phyloP scores from a whole-genome alignment of 2,329 filamentous ascomycete species.

The Diplocarpon rosae region DNA sequence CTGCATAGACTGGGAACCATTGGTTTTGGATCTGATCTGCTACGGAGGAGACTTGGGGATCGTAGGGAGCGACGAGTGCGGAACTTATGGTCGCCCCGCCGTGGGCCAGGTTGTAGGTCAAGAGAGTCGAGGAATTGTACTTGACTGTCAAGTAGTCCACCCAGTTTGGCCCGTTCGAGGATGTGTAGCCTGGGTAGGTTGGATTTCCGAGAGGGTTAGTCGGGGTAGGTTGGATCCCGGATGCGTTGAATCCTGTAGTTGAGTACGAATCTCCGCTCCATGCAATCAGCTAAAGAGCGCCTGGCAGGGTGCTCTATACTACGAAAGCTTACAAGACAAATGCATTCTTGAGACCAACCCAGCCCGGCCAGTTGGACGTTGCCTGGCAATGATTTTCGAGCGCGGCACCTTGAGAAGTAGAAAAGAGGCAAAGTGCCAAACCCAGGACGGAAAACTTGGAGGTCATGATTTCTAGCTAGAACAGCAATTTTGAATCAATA shows the following conservation, averaged over 20 bases:
- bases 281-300: neutral
- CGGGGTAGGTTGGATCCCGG: conserved; percentile 26
- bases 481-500: too few relatives aligned
- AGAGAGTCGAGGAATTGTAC: conserved; percentile 34
- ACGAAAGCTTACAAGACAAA: conserved; percentile 32
- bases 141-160: conserved; percentile 37
- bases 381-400: neutral
- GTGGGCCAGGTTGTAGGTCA: conserved; percentile 41
- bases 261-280: conserved; percentile 33
- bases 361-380: conserved; percentile 17
- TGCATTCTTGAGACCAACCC: conserved; percentile 30
- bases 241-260: conserved; percentile 29
- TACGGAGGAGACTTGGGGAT: conserved; percentile 29
- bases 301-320: too few relatives aligned
- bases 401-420: too few relatives aligned
- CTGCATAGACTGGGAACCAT: conserved; percentile 32
- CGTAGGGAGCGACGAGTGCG: conserved; percentile 29
- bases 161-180: conserved; percentile 42
- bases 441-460: neutral
- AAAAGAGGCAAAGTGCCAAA: too few relatives aligned
- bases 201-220: conserved; percentile 32
- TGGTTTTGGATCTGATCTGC: conserved; percentile 31
- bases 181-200: conserved; percentile 30
- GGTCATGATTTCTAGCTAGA: neutral
- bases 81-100: conserved; percentile 33